phyloP scores from a whole-genome alignment of 192 early-diverging fungal genomes.

The Pecoramyces ruminantium region DNA sequence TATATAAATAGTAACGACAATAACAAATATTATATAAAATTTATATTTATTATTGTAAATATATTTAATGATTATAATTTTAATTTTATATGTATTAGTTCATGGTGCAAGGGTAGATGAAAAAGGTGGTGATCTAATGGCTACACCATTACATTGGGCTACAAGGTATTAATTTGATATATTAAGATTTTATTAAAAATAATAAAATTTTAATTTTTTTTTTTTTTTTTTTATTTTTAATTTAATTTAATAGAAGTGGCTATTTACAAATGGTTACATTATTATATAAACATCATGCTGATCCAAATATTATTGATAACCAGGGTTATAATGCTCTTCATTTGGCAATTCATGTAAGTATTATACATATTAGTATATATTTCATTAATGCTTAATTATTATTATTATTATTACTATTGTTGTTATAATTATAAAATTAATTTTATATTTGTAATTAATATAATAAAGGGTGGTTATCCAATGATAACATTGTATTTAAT shows the following conservation, averaged over 20 bases:
- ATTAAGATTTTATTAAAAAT: too few species aligned
- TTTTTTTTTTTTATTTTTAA: too few species aligned
- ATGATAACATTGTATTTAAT: slow-evolving; percentile 62
- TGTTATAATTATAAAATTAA: too few species aligned
- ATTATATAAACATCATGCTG: slow-evolving; percentile 60
- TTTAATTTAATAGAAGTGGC: slow-evolving; percentile 30
- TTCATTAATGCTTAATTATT: background rate
- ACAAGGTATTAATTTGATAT: slow-evolving; percentile 26
- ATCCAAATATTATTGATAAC: slow-evolving; percentile 51
- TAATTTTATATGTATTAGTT: too few species aligned
- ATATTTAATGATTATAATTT: too few species aligned
- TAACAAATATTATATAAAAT: too few species aligned
- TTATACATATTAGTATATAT: background rate
- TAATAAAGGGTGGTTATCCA: slow-evolving; percentile 22
- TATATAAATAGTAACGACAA: too few species aligned
- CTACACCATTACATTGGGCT: slow-evolving; percentile 90
- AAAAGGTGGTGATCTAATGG: slow-evolving; percentile 55
- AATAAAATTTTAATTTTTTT: too few species aligned
- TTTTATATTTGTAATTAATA: background rate
- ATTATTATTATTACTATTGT: background rate
- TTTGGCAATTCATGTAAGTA: slow-evolving; percentile 58
- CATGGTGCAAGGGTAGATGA: slow-evolving; percentile 57
- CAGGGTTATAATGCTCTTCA: slow-evolving; percentile 84
- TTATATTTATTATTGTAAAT: too few species aligned
- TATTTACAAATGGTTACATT: slow-evolving; percentile 53